Conservation (phyloP, 2,329 filamentous ascomycete genomes). For the Trichoderma sp. region DNA sequence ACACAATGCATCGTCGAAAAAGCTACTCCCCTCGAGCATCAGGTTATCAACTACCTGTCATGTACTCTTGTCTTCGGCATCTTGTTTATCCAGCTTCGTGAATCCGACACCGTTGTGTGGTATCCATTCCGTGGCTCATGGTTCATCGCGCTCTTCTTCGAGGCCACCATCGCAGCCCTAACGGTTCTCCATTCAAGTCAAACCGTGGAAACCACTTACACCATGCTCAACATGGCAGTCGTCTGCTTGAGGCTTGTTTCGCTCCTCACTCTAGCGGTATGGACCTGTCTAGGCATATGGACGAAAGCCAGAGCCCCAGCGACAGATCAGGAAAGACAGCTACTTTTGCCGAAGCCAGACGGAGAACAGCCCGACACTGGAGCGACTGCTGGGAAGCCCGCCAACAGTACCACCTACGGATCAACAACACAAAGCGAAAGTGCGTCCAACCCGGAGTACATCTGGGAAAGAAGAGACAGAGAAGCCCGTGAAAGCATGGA, state of each 20-base stretch:
- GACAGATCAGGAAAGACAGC: conserved; percentile 60
- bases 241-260: conserved; percentile 30
- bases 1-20: conserved; percentile 17
- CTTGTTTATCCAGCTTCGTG: conserved; percentile 57
- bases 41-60: conserved; percentile 60
- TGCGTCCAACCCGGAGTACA: conserved; percentile 52
- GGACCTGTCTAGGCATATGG: conserved; percentile 34
- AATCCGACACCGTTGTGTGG: conserved; percentile 56
- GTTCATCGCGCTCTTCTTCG: conserved; percentile 59
- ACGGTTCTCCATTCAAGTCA: conserved; percentile 27
- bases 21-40: conserved; percentile 47
- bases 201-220: conserved; percentile 27
- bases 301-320: conserved; percentile 34
- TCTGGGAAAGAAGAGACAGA: conserved; percentile 56
- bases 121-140: conserved; percentile 67
- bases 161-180: conserved; percentile 50
- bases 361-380: conserved; percentile 6
- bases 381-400: conserved; percentile 30
- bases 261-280: conserved; percentile 40
- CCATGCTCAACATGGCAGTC: conserved; percentile 35
- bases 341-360: conserved; percentile 51
- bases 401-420: conserved; percentile 45
- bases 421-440: conserved; percentile 46
- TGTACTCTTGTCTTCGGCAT: conserved; percentile 67
- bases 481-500: conserved; percentile 61